phyloP scores from a whole-genome alignment of 768 basidiomycete species.

The Filobasidium floriforme region DNA sequence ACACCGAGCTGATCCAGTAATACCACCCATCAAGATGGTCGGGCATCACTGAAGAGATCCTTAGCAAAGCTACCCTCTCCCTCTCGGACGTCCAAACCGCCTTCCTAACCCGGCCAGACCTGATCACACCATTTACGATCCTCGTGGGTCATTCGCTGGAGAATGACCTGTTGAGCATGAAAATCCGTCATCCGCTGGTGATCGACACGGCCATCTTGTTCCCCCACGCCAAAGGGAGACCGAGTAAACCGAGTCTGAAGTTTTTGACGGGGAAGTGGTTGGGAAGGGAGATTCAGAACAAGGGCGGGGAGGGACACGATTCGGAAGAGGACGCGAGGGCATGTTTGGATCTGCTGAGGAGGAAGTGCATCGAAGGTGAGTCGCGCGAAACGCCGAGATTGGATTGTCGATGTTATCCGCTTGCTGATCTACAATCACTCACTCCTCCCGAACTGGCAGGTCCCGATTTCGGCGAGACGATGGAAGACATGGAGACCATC shows the following conservation, averaged over 20 bases:
- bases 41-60: slow-evolving; percentile 73
- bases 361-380: slow-evolving; percentile 66
- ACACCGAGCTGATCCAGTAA: slow-evolving; percentile 2
- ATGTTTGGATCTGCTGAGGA: slow-evolving; percentile 71
- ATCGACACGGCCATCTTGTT: slow-evolving; percentile 86
- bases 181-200: slow-evolving; percentile 73
- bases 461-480: slow-evolving; percentile 75
- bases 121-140: slow-evolving; percentile 54
- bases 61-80: slow-evolving; percentile 66
- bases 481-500: slow-evolving; percentile 73
- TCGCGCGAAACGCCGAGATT: too few species aligned
- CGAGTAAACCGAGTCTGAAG: slow-evolving; percentile 89
- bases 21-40: slow-evolving; percentile 59
- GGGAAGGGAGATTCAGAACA: slow-evolving; percentile 70
- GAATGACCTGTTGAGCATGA: slow-evolving; percentile 82
- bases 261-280: slow-evolving; percentile 96
- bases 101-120: slow-evolving; percentile 52
- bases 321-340: slow-evolving; percentile 90
- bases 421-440: background rate
- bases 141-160: slow-evolving; percentile 93
- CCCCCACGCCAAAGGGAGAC: slow-evolving; percentile 87
- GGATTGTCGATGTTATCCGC: slow-evolving; percentile 19
- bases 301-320: slow-evolving; percentile 80
- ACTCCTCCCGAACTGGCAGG: too few species aligned
- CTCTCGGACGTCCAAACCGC: slow-evolving; percentile 68